Percentiles rank a stretch among this genome's conserved stretches.
Conservation (phyloP, 257 asterid species). For the Salvia rosmarinus region DNA sequence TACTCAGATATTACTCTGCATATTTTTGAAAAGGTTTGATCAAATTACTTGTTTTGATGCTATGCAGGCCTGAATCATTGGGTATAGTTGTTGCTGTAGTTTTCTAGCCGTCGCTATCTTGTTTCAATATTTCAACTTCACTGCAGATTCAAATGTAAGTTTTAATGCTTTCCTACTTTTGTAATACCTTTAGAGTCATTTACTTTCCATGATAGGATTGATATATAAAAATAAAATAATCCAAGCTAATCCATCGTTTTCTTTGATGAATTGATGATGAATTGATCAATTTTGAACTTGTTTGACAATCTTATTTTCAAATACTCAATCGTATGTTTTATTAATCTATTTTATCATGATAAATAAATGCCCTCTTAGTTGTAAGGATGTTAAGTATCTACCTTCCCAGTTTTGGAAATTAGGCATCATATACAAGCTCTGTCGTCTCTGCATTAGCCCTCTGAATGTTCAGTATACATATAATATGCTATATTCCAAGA, state of each 20-base stretch:
- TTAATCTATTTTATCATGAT: too few species aligned
- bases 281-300: too few species aligned
- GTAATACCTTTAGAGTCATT: too few species aligned
- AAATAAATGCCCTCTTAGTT: too few species aligned
- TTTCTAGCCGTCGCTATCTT: conserved; percentile 75
- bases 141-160: conserved; percentile 73
- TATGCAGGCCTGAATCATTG: conserved; percentile 91
- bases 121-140: conserved; percentile 73
- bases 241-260: too few species aligned
- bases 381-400: neutral
- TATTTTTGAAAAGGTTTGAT: neutral
- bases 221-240: too few species aligned
- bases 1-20: conserved; percentile 6
- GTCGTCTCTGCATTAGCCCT: neutral
- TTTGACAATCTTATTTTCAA: too few species aligned
- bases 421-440: neutral
- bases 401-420: neutral
- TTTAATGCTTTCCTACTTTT: conserved; percentile 6
- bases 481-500: neutral
- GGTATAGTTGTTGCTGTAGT: conserved; percentile 85
- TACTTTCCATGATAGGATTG: too few species aligned
- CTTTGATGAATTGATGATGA: too few species aligned
- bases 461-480: neutral
- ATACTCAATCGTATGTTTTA: too few species aligned
- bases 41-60: conserved; percentile 13